Evolutionary conservation across 192 early-diverging fungal species (phyloP).

Genomic region (Mortierella claussenii): DNA sequence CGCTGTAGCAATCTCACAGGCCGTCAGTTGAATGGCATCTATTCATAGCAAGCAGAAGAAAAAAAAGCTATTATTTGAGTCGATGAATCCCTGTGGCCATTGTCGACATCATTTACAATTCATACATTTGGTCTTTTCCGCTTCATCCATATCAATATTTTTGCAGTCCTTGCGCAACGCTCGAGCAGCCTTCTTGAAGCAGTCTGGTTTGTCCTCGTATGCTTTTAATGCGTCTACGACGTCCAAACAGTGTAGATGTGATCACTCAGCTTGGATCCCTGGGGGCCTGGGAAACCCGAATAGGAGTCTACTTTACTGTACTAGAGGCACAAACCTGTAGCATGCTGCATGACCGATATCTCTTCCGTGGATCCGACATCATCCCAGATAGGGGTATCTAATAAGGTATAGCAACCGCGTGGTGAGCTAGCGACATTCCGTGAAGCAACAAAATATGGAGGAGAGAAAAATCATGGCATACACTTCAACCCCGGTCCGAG

Average conservation of each 20-base stretch:
- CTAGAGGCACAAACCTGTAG: conserved; percentile 16
- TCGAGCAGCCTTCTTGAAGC: conserved; percentile 50
- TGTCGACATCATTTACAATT: background rate
- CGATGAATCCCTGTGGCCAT: background rate
- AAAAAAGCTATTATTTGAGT: background rate
- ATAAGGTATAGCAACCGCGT: background rate
- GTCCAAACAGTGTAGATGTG: too few species aligned
- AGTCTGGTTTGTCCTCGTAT: conserved; percentile 43
- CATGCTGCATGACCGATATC: conserved; percentile 13
- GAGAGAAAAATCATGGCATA: background rate
- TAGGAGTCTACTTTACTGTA: too few species aligned
- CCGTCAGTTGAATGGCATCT: conserved; percentile 52
- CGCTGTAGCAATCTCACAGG: conserved; percentile 53
- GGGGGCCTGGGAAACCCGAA: too few species aligned
- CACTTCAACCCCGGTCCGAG: too few species aligned
- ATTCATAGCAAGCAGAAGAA: background rate
- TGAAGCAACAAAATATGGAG: background rate
- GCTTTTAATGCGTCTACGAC: conserved; percentile 24
- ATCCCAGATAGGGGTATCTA: conserved; percentile 10
- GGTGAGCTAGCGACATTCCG: background rate
- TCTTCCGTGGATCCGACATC: conserved; percentile 9
- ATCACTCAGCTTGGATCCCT: too few species aligned
- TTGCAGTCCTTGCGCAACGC: conserved; percentile 48
- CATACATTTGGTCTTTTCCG: conserved; percentile 53
- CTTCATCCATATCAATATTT: conserved; percentile 37